Percentiles rank a stretch among this genome's conserved stretches.
These are phyloP conservation scores for Posidonia australis DNA, from an alignment of 106 monocot species.

Conservation along the genomic window DNA sequence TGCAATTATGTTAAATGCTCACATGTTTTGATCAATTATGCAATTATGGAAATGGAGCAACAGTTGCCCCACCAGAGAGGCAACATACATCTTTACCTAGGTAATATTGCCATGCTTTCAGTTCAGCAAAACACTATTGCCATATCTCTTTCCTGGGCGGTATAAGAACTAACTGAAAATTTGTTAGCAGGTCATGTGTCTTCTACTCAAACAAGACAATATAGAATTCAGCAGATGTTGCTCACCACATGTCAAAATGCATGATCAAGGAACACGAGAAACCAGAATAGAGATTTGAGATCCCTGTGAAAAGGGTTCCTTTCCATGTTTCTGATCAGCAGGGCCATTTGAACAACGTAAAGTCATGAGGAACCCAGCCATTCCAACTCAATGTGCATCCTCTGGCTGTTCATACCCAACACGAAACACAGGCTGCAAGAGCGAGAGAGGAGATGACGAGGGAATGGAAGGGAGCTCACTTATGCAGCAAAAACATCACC, in stretches of 20 bases:
- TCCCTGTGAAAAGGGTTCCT: slow-evolving; percentile 16
- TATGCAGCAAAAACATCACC: slow-evolving; percentile 13
- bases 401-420: slow-evolving; percentile 18
- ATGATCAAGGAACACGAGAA: slow-evolving; percentile 8
- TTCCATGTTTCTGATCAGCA: background rate
- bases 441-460: slow-evolving; percentile 14
- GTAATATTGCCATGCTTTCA: too few species aligned
- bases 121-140: too few species aligned
- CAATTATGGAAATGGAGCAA: too few species aligned
- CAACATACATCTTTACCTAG: too few species aligned
- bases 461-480: background rate
- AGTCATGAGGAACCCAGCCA: background rate
- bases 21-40: too few species aligned
- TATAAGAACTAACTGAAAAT: too few species aligned
- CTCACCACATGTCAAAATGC: slow-evolving; percentile 17
- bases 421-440: slow-evolving; percentile 15
- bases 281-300: slow-evolving; percentile 4
- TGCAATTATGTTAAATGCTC: too few species aligned
- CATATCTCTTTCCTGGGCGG: too few species aligned
- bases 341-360: slow-evolving; percentile 5
- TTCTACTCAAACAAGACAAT: slow-evolving; percentile 7
- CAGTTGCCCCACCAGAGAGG: too few species aligned
- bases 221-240: slow-evolving; percentile 8
- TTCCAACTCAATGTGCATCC: slow-evolving; percentile 4
- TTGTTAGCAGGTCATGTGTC: slow-evolving; percentile 19